Conservation (phyloP, 2,329 filamentous ascomycete genomes). For the Pseudogymnoascus sp. region DNA sequence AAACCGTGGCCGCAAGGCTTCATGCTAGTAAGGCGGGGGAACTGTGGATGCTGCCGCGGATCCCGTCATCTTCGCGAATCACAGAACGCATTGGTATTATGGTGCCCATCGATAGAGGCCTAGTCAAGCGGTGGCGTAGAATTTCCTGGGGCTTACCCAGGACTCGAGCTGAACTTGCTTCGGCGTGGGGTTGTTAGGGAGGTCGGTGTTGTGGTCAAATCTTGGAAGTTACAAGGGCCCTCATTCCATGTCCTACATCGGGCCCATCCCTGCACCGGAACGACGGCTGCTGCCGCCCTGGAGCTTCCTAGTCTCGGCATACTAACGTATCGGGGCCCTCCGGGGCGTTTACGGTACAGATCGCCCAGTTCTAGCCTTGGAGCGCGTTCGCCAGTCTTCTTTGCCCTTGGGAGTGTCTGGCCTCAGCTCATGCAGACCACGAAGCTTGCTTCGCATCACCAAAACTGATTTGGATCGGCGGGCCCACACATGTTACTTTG, state of each 20-base stretch:
- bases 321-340: background rate
- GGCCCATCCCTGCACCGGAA: conserved; percentile 7
- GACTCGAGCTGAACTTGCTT: background rate
- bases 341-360: background rate
- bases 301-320: background rate
- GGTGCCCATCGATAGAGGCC: background rate
- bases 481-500: background rate
- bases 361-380: background rate
- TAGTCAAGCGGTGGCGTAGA: background rate
- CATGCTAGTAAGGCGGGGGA: background rate
- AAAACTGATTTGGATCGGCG: conserved; percentile 1
- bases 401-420: background rate
- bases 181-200: background rate
- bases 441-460: background rate
- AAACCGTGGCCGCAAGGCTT: background rate
- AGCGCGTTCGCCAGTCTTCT: background rate
- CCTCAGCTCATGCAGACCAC: background rate
- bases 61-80: background rate
- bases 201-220: background rate
- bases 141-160: background rate
- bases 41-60: background rate
- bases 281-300: conserved; percentile 4
- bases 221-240: background rate
- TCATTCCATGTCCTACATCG: conserved; percentile 1
- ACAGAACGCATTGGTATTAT: background rate